Conservation (phyloP, 2,329 filamentous ascomycete species). For the Trichoderma sp. region DNA sequence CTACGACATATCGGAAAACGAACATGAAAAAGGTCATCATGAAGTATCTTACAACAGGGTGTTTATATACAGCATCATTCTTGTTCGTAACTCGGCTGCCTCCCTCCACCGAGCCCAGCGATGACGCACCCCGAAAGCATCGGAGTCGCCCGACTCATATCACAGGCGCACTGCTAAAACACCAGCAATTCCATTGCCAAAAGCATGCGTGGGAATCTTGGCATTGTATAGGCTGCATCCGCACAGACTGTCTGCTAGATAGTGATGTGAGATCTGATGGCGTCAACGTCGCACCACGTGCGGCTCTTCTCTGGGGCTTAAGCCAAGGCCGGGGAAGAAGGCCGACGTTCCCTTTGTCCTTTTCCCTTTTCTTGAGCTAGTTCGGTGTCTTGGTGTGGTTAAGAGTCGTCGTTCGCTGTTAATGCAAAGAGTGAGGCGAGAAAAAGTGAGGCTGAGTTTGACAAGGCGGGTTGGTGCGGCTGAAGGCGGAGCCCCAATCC, state of each 20-base stretch:
- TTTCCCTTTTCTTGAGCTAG: neutral
- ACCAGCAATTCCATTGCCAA: neutral
- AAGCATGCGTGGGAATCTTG: neutral
- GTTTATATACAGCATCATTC: neutral
- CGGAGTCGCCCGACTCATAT: conserved; percentile 4
- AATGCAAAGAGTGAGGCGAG: neutral
- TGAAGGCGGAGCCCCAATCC: conserved; percentile 2
- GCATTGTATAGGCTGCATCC: neutral
- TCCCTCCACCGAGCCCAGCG: neutral
- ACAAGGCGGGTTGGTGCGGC: conserved; percentile 1
- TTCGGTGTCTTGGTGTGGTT: conserved; percentile 11
- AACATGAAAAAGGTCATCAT: neutral
- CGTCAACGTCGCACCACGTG: neutral
- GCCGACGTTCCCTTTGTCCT: neutral
- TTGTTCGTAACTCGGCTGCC: neutral
- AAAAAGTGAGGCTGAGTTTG: conserved; percentile 1
- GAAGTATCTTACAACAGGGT: neutral
- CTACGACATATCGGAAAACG: neutral
- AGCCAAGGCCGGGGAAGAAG: neutral
- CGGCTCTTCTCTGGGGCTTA: neutral
- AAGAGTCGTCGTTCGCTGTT: neutral
- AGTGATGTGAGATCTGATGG: neutral
- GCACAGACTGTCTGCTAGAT: neutral
- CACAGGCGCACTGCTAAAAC: neutral
- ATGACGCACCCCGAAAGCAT: conserved; percentile 1